Evolutionary conservation across 345 rosid species (phyloP).

Genomic region (Populus euphratica): DNA sequence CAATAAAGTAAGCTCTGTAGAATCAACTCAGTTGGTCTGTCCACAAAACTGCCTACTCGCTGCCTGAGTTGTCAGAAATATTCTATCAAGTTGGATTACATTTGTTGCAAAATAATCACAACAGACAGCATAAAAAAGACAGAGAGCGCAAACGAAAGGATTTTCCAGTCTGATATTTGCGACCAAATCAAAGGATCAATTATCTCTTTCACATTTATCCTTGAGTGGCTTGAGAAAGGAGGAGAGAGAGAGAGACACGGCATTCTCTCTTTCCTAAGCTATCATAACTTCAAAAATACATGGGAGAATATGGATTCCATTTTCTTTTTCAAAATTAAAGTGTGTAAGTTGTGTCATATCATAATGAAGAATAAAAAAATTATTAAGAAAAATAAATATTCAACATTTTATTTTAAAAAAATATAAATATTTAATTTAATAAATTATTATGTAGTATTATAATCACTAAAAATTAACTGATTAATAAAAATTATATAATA

Average conservation of each 20-base stretch:
- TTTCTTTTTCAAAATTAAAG: background rate
- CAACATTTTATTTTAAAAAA: no score
- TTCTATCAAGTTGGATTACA: background rate
- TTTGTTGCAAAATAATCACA: background rate
- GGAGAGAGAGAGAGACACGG: background rate
- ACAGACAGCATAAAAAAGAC: background rate
- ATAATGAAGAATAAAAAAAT: no score
- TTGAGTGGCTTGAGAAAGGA: background rate
- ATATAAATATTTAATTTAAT: no score
- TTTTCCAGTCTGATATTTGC: background rate
- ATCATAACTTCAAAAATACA: background rate
- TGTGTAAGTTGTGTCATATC: no score
- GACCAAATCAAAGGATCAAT: constrained; percentile 3
- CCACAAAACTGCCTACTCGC: background rate
- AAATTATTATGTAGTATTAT: no score
- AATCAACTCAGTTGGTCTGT: background rate
- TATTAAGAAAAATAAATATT: no score
- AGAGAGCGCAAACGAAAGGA: background rate
- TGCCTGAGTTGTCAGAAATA: constrained; percentile 1
- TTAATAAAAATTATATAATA: no score
- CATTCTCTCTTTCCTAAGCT: background rate
- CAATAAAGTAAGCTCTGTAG: background rate
- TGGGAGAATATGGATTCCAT: background rate
- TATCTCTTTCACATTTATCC: background rate
- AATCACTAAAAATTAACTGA: no score